Evolutionary conservation across 805 yeast species (phyloP).

Genomic region (Zygosaccharomyces bisporus): DNA sequence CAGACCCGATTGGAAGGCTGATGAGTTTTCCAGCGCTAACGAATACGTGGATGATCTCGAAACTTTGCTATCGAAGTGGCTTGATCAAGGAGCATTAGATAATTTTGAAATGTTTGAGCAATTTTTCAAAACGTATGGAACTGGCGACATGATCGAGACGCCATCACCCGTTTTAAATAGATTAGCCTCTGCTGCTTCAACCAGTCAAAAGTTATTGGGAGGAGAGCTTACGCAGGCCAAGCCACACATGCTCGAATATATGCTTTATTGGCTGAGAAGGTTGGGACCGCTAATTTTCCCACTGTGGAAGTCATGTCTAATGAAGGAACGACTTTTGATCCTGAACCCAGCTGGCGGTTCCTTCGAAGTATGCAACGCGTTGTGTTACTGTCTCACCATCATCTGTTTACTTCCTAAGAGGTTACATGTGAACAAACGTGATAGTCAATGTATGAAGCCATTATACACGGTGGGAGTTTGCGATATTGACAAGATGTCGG

Average conservation of each 20-base stretch:
- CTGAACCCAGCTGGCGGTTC: constrained; percentile 28
- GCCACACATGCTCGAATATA: constrained; percentile 19
- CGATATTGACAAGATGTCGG: constrained; percentile 20
- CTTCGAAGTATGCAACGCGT: constrained; percentile 29
- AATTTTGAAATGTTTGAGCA: constrained; percentile 20
- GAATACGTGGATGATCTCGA: constrained; percentile 24
- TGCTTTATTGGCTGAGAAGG: constrained; percentile 27
- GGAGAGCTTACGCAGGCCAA: constrained; percentile 10
- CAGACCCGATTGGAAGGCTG: constrained; percentile 18
- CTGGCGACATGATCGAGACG: constrained; percentile 9
- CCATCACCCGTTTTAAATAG: constrained; percentile 19
- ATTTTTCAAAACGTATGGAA: constrained; percentile 17
- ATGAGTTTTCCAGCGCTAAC: constrained; percentile 19
- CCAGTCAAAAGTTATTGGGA: constrained; percentile 5
- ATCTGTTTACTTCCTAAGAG: constrained; percentile 20
- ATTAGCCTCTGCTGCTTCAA: constrained; percentile 13
- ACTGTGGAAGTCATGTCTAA: constrained; percentile 33
- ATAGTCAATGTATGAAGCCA: constrained; percentile 17
- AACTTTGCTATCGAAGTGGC: constrained; percentile 25
- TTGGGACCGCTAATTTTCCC: constrained; percentile 36
- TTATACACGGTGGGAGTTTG: constrained; percentile 25
- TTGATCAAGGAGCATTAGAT: constrained; percentile 9
- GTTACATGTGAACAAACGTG: constrained; percentile 7
- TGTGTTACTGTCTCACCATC: constrained; percentile 28
- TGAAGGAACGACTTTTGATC: constrained; percentile 29